phyloP scores from a whole-genome alignment of 1,284 basidiomycete genomes.

The Puccinia novopanici region DNA sequence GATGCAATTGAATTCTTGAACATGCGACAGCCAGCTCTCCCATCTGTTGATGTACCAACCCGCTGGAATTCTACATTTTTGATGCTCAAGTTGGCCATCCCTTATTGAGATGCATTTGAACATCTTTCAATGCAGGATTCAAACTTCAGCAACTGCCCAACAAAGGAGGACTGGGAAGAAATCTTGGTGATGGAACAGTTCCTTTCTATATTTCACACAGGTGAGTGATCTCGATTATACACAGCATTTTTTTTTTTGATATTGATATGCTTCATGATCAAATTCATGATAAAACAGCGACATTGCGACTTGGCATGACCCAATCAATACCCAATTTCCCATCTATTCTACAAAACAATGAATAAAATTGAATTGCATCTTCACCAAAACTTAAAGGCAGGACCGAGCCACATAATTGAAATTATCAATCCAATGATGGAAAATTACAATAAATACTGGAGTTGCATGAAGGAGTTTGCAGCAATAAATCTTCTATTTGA shows the following conservation, averaged over 20 bases:
- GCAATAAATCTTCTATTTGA: not conserved
- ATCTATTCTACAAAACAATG: not conserved
- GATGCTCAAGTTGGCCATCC: not conserved
- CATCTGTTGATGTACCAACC: not conserved
- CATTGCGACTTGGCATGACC: not conserved
- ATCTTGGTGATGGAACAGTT: not conserved
- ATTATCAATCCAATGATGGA: not conserved
- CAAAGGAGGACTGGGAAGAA: not conserved
- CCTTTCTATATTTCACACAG: not conserved
- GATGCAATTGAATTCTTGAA: not conserved
- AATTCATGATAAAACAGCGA: not conserved
- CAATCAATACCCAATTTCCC: not conserved
- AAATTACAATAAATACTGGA: conserved; percentile 8
- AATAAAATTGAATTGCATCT: not conserved
- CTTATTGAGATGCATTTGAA: not conserved
- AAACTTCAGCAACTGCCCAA: not conserved
- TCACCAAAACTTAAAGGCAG: not conserved
- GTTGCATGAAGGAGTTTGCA: not conserved
- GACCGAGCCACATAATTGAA: not conserved
- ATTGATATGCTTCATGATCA: not conserved
- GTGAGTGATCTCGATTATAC: not conserved
- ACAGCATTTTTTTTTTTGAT: not conserved
- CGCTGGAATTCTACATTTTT: not conserved
- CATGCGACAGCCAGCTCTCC: not conserved
- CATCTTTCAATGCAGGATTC: not conserved